Conservation (phyloP, 352 stramenopile species). For the Elongisporangium prolatum region DNA sequence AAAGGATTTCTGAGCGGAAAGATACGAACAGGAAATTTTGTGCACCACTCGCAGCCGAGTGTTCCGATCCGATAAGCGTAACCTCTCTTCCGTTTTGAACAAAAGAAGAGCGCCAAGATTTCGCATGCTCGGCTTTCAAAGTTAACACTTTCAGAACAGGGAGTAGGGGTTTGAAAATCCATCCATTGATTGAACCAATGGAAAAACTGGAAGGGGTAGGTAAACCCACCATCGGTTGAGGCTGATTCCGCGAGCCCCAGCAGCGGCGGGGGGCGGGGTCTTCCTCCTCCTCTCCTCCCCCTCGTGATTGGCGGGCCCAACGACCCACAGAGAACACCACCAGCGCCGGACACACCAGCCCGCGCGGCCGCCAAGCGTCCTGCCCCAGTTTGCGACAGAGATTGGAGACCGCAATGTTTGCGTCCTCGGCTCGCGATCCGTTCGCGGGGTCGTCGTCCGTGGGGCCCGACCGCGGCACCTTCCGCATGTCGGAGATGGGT, state of each 20-base stretch:
- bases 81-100: background rate
- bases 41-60: background rate
- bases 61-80: background rate
- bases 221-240: background rate
- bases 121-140: background rate
- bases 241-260: background rate
- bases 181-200: background rate
- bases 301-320: background rate
- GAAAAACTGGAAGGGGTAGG: background rate
- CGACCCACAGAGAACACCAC: background rate
- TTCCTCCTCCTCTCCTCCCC: background rate
- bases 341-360: background rate
- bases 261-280: background rate
- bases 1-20: background rate
- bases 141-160: background rate
- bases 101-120: background rate
- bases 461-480: background rate
- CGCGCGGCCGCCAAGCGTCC: background rate
- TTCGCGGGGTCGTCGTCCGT: background rate
- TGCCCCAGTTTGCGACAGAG: background rate
- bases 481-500: slow-evolving; percentile 10
- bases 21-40: background rate
- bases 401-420: background rate
- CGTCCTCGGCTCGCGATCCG: background rate
- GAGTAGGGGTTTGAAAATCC: background rate